Evolutionary conservation across 73 alveolate genomes (phyloP), one percentile per base, ranked within the genome.

Genomic region (Symbiodinium natans): DNA sequence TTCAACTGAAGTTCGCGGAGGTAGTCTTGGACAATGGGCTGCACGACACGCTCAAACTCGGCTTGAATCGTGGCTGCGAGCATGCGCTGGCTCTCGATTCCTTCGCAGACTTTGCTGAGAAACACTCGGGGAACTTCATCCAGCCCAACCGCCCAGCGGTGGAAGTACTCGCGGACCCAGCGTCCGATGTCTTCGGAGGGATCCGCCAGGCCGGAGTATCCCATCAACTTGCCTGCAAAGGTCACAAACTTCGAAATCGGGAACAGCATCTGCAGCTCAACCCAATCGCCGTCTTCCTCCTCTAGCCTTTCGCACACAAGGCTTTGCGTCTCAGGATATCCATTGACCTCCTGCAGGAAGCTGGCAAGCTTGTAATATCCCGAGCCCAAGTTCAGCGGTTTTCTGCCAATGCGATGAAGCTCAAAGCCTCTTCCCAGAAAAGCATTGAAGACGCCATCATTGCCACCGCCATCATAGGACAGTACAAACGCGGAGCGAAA

Each of bases 401-500:
- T 39, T 5, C 46, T 29, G 34, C 46, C 73, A 6, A 87, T n/a
- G 63, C 95, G 97, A 42, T 41, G 41, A 73, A 89, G 52, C 27
- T 71, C 86, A 52, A 63, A 27, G 42, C 86, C 95, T 13, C 42
- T 11, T 3, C 87, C 95, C 27, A 89, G 15, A n/a, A 63, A 89
- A 41, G 56, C 48, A 38, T 90, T 90, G 82, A 90, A 90, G 4
- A 42, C 43, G 6, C 97, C 97, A 41, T 90, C 97, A 15, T 90
- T 90, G 41, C 97, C 97, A 6, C 97, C 97, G 33, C 52, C 97
- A 90, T 90, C 97, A 9, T 90, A 90, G 10, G 97, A 90, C 86
- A 90, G 29, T 3, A 90, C n/a, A 41, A 90, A 39, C 41, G 97
- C 97, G 11, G 97, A 41, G 13, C 97, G 97, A 41, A 71, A 90